Conservation (phyloP, 306 rosid genomes). For the Luffa acutangula region DNA sequence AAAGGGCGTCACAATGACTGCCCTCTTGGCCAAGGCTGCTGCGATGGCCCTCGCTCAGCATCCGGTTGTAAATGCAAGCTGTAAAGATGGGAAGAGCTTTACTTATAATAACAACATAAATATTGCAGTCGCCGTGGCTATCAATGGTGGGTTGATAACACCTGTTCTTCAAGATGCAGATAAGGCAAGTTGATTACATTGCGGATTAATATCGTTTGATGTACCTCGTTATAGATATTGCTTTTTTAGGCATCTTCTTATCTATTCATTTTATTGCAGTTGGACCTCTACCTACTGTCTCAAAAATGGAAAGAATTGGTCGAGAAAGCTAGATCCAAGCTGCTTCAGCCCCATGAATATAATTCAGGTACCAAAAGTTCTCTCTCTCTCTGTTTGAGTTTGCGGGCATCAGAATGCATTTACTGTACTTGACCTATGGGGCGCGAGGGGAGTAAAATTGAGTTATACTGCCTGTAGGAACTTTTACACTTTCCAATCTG, state of each 20-base stretch:
- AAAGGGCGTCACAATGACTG: slow-evolving; percentile 96
- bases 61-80: slow-evolving; percentile 65
- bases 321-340: slow-evolving; percentile 80
- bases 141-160: slow-evolving; percentile 74
- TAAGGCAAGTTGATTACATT: slow-evolving; percentile 30
- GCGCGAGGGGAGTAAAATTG: background rate
- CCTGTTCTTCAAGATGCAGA: slow-evolving; percentile 93
- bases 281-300: slow-evolving; percentile 81
- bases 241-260: background rate
- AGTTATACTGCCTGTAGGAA: slow-evolving; percentile 34
- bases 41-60: slow-evolving; percentile 83
- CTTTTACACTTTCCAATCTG: slow-evolving; percentile 88
- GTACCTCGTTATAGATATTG: background rate
- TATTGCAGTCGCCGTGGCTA: slow-evolving; percentile 79
- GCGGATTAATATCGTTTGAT: background rate
- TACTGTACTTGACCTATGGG: background rate
- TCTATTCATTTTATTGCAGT: slow-evolving; percentile 35
- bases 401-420: background rate
- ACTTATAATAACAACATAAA: slow-evolving; percentile 49
- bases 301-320: slow-evolving; percentile 90
- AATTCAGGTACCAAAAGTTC: slow-evolving; percentile 43
- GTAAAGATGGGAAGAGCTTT: slow-evolving; percentile 77
- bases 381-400: slow-evolving; percentile 1
- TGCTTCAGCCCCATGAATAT: slow-evolving; percentile 84
- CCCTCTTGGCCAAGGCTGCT: slow-evolving; percentile 70